phyloP scores from a whole-genome alignment of 1,284 basidiomycete species.

The Papiliotrema laurentii region DNA sequence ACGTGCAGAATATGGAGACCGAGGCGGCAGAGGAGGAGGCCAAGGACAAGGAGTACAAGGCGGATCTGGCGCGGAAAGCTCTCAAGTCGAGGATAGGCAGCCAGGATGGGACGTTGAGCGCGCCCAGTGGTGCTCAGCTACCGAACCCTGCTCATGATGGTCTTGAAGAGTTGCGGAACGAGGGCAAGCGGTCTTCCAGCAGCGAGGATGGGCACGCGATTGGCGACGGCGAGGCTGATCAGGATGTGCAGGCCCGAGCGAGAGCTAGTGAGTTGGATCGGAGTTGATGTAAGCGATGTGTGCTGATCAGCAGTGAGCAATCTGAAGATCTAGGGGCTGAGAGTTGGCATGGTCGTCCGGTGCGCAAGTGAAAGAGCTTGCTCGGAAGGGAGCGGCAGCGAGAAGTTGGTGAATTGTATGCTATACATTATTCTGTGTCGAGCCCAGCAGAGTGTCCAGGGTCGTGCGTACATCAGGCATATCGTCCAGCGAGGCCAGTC shows the following conservation, averaged over 20 bases:
- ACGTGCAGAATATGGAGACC: conserved; percentile 41
- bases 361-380: neutral
- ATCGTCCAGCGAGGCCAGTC: neutral
- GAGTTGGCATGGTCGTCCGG: neutral
- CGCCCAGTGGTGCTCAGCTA: conserved; percentile 9
- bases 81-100: conserved; percentile 15
- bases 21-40: conserved; percentile 44
- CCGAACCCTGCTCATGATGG: neutral
- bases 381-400: neutral
- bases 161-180: neutral
- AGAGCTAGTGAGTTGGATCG: neutral
- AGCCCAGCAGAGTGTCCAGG: neutral
- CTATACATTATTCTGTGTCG: no score
- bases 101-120: conserved; percentile 24
- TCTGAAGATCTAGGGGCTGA: neutral
- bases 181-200: neutral
- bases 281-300: neutral
- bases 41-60: conserved; percentile 33
- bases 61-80: conserved; percentile 16
- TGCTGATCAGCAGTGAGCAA: neutral
- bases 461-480: neutral
- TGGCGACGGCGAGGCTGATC: neutral
- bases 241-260: neutral
- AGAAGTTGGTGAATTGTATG: no score
- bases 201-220: neutral